Percentiles rank a stretch among this genome's conserved stretches.
These are phyloP conservation scores for Neolentinus lepideus DNA, from an alignment of 1,284 basidiomycete genomes.

Conservation along the genomic window DNA sequence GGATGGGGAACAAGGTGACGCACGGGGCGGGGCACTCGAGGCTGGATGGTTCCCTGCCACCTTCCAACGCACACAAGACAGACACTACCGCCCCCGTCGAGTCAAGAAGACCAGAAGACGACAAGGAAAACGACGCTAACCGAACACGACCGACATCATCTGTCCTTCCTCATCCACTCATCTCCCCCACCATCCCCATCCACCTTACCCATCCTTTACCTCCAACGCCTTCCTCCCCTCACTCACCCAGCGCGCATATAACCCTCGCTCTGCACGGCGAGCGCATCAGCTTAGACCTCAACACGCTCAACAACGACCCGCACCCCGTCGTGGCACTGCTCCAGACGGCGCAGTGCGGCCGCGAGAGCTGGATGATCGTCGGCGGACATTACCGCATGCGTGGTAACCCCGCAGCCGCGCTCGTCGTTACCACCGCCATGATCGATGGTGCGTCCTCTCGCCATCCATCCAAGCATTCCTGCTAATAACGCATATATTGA, in stretches of 20 bases:
- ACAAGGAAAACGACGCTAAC: background rate
- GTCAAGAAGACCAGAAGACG: background rate
- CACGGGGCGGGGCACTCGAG: background rate
- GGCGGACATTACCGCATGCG: conserved; percentile 42
- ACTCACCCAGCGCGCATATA: conserved; percentile 7
- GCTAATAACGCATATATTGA: conserved; percentile 2
- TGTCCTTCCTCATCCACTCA: background rate
- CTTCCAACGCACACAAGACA: background rate
- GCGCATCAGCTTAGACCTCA: conserved; percentile 33
- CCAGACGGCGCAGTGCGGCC: conserved; percentile 31
- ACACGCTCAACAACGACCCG: conserved; percentile 34
- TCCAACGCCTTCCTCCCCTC: conserved; percentile 3
- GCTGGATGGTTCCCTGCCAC: background rate
- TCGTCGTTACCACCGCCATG: conserved; percentile 37
- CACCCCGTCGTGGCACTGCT: conserved; percentile 36
- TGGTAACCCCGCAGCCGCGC: conserved; percentile 36
- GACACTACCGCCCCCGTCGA: background rate
- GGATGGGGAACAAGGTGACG: background rate
- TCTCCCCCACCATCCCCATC: background rate
- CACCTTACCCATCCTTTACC: background rate
- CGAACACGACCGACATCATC: background rate
- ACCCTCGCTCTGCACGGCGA: conserved; percentile 28
- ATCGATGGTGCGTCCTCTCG: conserved; percentile 31
- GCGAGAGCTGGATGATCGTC: conserved; percentile 48
- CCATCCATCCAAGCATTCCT: conserved; percentile 6